These are phyloP conservation scores for Boeremia lycopersici DNA, from an alignment of 2,329 filamentous ascomycete genomes.

Conservation along the genomic window DNA sequence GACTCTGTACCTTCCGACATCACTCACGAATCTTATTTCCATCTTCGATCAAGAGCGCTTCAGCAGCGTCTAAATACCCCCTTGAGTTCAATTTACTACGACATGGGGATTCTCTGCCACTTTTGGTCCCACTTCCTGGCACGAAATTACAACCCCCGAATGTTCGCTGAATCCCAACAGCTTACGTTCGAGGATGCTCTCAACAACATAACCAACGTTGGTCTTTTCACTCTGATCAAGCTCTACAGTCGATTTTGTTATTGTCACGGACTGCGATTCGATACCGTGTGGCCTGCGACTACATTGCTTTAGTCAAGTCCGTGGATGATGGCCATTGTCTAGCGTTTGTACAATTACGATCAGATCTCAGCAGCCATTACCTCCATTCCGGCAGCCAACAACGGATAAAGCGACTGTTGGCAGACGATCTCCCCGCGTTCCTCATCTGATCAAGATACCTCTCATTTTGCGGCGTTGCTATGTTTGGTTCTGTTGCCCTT, in stretches of 20 bases:
- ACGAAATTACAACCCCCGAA: slow-evolving; percentile 73
- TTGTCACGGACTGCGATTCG: slow-evolving; percentile 57
- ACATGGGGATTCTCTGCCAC: slow-evolving; percentile 72
- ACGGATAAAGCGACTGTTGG: slow-evolving; percentile 60
- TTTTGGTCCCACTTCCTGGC: slow-evolving; percentile 78
- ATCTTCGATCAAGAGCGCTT: slow-evolving; percentile 57
- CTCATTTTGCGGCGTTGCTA: slow-evolving; percentile 16
- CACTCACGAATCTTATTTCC: slow-evolving; percentile 55
- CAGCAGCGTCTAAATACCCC: slow-evolving; percentile 54
- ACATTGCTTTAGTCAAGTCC: slow-evolving; percentile 59
- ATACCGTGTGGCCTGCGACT: slow-evolving; percentile 60
- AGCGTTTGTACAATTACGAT: slow-evolving; percentile 59
- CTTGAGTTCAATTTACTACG: slow-evolving; percentile 56
- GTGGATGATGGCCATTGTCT: slow-evolving; percentile 53
- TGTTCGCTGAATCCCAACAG: slow-evolving; percentile 76
- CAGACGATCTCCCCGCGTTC: slow-evolving; percentile 57
- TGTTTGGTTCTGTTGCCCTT: slow-evolving; percentile 29
- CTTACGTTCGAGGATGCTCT: slow-evolving; percentile 69
- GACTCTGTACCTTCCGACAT: slow-evolving; percentile 52
- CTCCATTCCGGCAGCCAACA: slow-evolving; percentile 63
- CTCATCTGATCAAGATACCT: slow-evolving; percentile 45
- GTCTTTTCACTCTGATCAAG: slow-evolving; percentile 67
- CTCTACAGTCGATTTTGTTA: slow-evolving; percentile 67
- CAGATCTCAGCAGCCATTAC: slow-evolving; percentile 60
- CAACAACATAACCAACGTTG: slow-evolving; percentile 58